These are phyloP conservation scores for Hymenoscyphus albidus DNA, from an alignment of 2,329 filamentous ascomycete genomes.

Conservation along the genomic window DNA sequence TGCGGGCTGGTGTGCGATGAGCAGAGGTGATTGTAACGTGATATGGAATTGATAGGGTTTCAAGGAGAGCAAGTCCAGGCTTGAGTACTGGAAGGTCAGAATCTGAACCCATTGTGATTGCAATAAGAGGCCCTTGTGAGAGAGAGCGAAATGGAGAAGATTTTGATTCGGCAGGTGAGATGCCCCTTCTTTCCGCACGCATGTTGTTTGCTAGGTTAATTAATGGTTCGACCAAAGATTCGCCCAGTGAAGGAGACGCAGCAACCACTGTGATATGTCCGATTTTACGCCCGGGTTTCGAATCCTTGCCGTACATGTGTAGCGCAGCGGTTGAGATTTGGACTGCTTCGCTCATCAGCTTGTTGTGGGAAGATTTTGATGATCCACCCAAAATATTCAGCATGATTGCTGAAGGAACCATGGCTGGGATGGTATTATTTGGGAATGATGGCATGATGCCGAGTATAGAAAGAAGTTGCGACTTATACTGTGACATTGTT, in stretches of 20 bases:
- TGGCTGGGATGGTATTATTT: slow-evolving; percentile 37
- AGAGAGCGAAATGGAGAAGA: slow-evolving; percentile 22
- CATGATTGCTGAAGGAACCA: slow-evolving; percentile 58
- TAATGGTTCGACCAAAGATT: slow-evolving; percentile 64
- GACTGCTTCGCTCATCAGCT: slow-evolving; percentile 50
- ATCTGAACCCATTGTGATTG: slow-evolving; percentile 78
- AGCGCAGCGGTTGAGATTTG: slow-evolving; percentile 58
- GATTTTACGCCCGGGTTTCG: slow-evolving; percentile 88
- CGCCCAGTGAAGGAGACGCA: slow-evolving; percentile 62
- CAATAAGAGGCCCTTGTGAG: slow-evolving; percentile 39
- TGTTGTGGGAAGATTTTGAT: slow-evolving; percentile 58
- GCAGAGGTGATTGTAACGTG: slow-evolving; percentile 75
- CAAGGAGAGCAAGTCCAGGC: slow-evolving; percentile 47
- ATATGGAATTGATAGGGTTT: slow-evolving; percentile 67
- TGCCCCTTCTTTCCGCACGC: slow-evolving; percentile 46
- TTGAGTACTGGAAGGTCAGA: slow-evolving; percentile 71
- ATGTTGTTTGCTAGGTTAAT: slow-evolving; percentile 61
- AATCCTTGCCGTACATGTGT: slow-evolving; percentile 89
- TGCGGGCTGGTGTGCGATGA: slow-evolving; percentile 67
- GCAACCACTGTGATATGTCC: slow-evolving; percentile 85
- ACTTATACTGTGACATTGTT: slow-evolving; percentile 84
- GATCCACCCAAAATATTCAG: slow-evolving; percentile 74
- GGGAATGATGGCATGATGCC: slow-evolving; percentile 41
- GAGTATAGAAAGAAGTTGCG: slow-evolving; percentile 75
- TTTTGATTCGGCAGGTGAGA: slow-evolving; percentile 41